phyloP scores from a whole-genome alignment of 202 grass and related monocot genomes.

The Alloteropsis angusta region DNA sequence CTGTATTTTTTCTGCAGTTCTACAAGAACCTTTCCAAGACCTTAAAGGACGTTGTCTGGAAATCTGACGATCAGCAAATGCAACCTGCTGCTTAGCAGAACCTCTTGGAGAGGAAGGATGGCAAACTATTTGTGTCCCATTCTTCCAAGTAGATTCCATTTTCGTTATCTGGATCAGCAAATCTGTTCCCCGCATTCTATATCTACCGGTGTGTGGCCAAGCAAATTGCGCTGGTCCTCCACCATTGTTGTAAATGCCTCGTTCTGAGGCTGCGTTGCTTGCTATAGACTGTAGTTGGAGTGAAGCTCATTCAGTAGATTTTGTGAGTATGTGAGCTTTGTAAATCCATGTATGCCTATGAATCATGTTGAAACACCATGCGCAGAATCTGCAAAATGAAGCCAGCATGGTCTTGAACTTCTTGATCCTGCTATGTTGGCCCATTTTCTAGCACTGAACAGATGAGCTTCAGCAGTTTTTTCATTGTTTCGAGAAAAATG shows the following conservation, averaged over 20 bases:
- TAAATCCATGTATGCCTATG: background rate
- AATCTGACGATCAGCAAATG: slow-evolving; percentile 39
- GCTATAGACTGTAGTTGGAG: background rate
- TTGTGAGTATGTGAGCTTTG: background rate
- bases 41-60: slow-evolving; percentile 71
- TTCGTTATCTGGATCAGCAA: background rate
- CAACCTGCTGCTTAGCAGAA: slow-evolving; percentile 18
- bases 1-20: slow-evolving; percentile 37
- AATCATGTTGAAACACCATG: background rate
- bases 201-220: background rate
- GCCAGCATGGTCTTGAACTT: background rate
- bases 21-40: slow-evolving; percentile 66
- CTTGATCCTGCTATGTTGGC: background rate
- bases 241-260: slow-evolving; percentile 22
- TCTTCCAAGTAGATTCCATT: slow-evolving; percentile 8
- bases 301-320: slow-evolving; percentile 15
- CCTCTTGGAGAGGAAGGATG: background rate
- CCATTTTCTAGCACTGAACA: background rate
- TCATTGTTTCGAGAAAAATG: background rate
- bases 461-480: background rate
- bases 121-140: slow-evolving; percentile 26
- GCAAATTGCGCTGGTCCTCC: background rate
- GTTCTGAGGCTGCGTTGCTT: background rate
- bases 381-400: background rate
- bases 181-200: background rate